A percentile compares a stretch with the other conserved stretches of the same genome.
Evolutionary conservation across 2,329 filamentous ascomycete species (phyloP).

Genomic region (Nothophaeocryptopus gaeumannii): DNA sequence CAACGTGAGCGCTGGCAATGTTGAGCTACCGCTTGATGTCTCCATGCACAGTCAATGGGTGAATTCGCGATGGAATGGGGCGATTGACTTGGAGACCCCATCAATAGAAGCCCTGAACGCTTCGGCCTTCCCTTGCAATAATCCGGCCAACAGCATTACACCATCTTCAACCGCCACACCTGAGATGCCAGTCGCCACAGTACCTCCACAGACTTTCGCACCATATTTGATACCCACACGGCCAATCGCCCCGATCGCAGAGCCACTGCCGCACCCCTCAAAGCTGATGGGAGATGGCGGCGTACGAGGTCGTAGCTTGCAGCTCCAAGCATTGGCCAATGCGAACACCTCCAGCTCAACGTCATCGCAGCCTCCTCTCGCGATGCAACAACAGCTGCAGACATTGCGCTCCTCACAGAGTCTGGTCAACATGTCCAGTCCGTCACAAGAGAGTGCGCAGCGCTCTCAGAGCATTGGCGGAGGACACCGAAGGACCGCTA

Average conservation of each 20-base stretch:
- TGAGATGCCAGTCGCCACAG: neutral
- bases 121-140: neutral
- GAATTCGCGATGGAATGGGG: neutral
- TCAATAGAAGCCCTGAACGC: neutral
- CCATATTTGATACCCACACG: neutral
- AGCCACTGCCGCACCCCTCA: neutral
- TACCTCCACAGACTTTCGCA: neutral
- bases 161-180: slow-evolving; percentile 2
- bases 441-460: neutral
- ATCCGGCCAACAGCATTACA: neutral
- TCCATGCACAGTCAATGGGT: neutral
- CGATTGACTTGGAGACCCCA: slow-evolving; percentile 2
- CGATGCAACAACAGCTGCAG: neutral
- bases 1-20: neutral
- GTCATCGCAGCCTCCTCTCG: neutral
- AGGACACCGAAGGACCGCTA: neutral
- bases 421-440: neutral
- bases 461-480: neutral
- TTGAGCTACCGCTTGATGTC: neutral
- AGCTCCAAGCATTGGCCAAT: neutral
- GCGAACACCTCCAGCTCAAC: neutral
- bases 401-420: slow-evolving; percentile 1
- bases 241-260: neutral
- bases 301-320: neutral
- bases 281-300: neutral